phyloP scores from a whole-genome alignment of 495 filamentous ascomycete genomes.

The Glonium stellatum region DNA sequence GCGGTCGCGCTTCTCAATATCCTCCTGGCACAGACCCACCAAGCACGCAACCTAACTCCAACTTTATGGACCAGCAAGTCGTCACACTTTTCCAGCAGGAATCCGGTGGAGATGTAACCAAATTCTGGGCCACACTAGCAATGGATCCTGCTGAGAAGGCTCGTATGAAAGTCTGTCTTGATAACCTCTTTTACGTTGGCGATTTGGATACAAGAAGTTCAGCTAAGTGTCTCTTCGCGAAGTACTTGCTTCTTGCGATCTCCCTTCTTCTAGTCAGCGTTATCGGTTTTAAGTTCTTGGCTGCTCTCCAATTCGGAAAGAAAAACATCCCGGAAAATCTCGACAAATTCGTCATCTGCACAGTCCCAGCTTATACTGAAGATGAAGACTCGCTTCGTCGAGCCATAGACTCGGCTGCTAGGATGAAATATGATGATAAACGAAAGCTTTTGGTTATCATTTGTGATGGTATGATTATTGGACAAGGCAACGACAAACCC shows the following conservation, averaged over 20 bases:
- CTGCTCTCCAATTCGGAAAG: slow-evolving; percentile 84
- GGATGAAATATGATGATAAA: slow-evolving; percentile 97
- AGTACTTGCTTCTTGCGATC: slow-evolving; percentile 87
- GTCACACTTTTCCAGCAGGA: slow-evolving; percentile 68
- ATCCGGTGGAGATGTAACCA: slow-evolving; percentile 72
- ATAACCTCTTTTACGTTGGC: slow-evolving; percentile 93
- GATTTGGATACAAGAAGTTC: slow-evolving; percentile 90
- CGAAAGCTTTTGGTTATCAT: slow-evolving; percentile 90
- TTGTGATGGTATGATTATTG: slow-evolving; percentile 99
- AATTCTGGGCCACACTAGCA: slow-evolving; percentile 67
- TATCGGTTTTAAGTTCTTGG: slow-evolving; percentile 93
- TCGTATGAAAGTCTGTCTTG: slow-evolving; percentile 76
- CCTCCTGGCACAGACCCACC: slow-evolving; percentile 45
- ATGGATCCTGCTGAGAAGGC: slow-evolving; percentile 48
- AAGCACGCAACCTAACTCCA: slow-evolving; percentile 45
- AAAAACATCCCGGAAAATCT: slow-evolving; percentile 92
- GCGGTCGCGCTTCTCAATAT: slow-evolving; percentile 60
- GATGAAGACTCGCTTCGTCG: slow-evolving; percentile 94
- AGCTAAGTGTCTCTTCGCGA: slow-evolving; percentile 73
- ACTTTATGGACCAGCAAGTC: slow-evolving; percentile 79
- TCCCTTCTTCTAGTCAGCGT: slow-evolving; percentile 73
- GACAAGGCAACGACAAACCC: slow-evolving; percentile 92
- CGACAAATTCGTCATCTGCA: slow-evolving; percentile 97
- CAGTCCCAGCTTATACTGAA: slow-evolving; percentile 96
- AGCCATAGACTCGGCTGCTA: slow-evolving; percentile 91